Evolutionary conservation across 192 early-diverging fungal genomes (phyloP), one percentile per base, ranked within the genome.

Genomic region (Coemansia sp.): DNA sequence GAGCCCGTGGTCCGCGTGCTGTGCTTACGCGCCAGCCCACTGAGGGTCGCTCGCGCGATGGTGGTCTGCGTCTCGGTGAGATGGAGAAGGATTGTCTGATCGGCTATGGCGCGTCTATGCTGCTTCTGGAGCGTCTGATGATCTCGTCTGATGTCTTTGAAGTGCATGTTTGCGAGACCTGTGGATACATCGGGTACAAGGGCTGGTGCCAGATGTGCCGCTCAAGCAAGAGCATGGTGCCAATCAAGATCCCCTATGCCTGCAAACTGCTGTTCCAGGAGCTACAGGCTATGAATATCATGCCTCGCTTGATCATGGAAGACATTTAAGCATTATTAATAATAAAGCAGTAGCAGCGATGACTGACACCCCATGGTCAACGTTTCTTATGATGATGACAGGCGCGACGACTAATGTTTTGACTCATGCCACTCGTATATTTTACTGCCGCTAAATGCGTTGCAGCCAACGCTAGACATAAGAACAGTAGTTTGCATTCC

Each of bases 31-130:
- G 98, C 36, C 98, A 99, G 73, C 98, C 98, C 15, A 96, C 98
- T 4, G 96, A 98, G 78, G 97, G 98, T 85, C 89, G 98, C 70
- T 90, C 93, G 62, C 87, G 98, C 73, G 98, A 99, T 78, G 98
- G 98, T 79, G 98, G 98, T 66, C 76, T 99, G 75, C 95, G 98
- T 77, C 98, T 99, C 76, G 98, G 98, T 70, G 98, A 99, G 85
- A 99, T 99, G 98, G 98, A 99, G 75, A 90, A 96, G 64, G 97
- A 98, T 85, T 77, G 92, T 79, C 95, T 97, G 92, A 97, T 98
- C 72, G 90, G 90, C 55, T 95, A 98, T 67, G 94, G 94, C 63
- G 92, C 91, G 5, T 92, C 94, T 0, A 93, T 95, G 77, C 97
- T 99, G 86, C 86, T 98, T 68, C 97, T 97, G 89, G 97, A 99